Base-by-base conservation (phyloP, 805 yeast genomes). In the Dipodascus albidus region DNA sequence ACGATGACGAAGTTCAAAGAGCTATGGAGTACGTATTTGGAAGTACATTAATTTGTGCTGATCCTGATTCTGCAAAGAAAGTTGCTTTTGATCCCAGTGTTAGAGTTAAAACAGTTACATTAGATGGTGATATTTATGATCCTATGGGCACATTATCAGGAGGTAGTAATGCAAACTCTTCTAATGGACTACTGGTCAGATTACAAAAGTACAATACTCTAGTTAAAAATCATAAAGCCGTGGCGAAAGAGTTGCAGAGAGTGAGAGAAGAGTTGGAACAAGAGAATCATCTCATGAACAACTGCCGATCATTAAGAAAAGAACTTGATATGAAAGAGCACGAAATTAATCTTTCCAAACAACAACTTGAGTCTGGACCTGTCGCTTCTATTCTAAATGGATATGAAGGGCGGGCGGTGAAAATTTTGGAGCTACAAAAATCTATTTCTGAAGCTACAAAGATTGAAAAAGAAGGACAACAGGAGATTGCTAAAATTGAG, bases 61-160 rank as follows among this genome's bases (percentile, higher is more conserved):
- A 89, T 67, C 86, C 96, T 0, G 83, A 85, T 15, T 82, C 95
- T 0, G 98, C 99, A 0, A 85, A 90, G 60, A 74, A 75, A 50
- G 85, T 93, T n/a, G 87, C 97, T 0, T 88, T 89, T 65, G 82
- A 90, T 65, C 93, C 91, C 0, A 77, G 80, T 53, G 81, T 91
- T 15, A 76, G 87, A 57, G 75, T 90, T 0, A 81, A 89, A 61
- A 83, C 95, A 27, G 88, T 95, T 15, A 93, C 99, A 0, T 66
- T 86, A 33, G 90, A 89, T 52, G 99, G 99, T 51, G 99, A 93
- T 66, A 78, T 84, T 9, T 93, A 90, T 68, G 99, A 93, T 64
- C 99, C 99, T 0, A 88, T 85, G 59, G 99, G 99, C 15, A 87
- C 96, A 4, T 72, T 93, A 23, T 86, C 96, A 1, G 99, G 99